These are phyloP conservation scores for Pseudogymnoascus sp. DNA, from an alignment of 2,329 filamentous ascomycete species.

Conservation along the genomic window DNA sequence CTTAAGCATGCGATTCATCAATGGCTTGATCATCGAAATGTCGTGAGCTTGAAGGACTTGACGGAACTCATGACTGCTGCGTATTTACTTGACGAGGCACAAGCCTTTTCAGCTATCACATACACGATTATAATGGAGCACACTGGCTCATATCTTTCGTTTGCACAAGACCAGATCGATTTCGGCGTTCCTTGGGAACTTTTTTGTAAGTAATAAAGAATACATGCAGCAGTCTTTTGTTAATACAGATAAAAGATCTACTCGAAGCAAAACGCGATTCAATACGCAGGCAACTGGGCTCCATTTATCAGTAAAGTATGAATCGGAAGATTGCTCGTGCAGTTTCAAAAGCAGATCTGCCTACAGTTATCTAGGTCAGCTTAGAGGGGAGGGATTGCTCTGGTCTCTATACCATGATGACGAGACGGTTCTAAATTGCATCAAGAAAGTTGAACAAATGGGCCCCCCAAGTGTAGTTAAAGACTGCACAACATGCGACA, in stretches of 20 bases:
- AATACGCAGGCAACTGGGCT: neutral
- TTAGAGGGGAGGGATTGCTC: neutral
- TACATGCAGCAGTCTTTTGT: neutral
- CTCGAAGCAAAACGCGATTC: neutral
- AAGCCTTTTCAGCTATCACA: slow-evolving; percentile 14
- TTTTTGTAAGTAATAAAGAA: neutral
- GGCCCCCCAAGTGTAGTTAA: neutral
- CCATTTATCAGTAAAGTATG: neutral
- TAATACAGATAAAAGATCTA: neutral
- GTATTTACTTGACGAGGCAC: slow-evolving; percentile 15
- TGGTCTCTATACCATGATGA: neutral
- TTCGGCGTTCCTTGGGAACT: neutral
- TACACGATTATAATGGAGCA: slow-evolving; percentile 12
- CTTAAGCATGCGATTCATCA: slow-evolving; percentile 11
- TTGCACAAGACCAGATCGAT: neutral
- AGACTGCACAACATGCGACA: neutral
- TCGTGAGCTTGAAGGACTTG: neutral
- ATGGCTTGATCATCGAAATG: slow-evolving; percentile 6
- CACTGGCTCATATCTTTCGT: neutral
- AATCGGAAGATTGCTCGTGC: neutral
- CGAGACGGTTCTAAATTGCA: neutral
- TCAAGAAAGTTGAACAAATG: neutral
- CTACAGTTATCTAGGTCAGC: neutral
- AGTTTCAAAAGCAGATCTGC: neutral
- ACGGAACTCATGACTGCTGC: slow-evolving; percentile 11